Percentiles rank a stretch among this genome's conserved stretches.
phyloP scores from a whole-genome alignment of 2,329 filamentous ascomycete genomes.

The Calonectria ilicicola region DNA sequence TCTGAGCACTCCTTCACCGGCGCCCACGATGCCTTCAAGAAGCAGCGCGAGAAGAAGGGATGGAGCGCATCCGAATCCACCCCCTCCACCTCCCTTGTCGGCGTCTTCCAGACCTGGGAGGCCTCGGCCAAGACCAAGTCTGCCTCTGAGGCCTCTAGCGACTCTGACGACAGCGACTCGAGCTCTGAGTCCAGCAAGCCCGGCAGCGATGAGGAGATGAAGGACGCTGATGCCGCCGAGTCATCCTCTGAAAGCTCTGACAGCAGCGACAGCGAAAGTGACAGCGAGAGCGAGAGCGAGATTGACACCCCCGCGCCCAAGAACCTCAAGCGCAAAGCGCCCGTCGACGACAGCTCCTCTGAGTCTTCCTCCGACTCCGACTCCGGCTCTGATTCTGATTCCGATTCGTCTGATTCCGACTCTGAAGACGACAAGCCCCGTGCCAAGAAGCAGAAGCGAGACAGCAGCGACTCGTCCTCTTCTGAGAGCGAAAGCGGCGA shows the following conservation, averaged over 20 bases:
- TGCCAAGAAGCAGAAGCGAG: conserved; percentile 64
- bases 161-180: conserved; percentile 41
- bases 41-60: conserved; percentile 69
- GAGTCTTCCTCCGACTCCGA: conserved; percentile 48
- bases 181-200: conserved; percentile 43
- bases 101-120: conserved; percentile 65
- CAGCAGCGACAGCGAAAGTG: conserved; percentile 42
- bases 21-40: conserved; percentile 71
- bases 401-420: conserved; percentile 55
- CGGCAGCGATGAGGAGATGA: conserved; percentile 57
- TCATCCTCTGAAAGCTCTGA: conserved; percentile 50
- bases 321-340: conserved; percentile 56
- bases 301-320: conserved; percentile 40
- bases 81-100: conserved; percentile 57
- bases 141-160: conserved; percentile 28
- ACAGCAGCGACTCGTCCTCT: conserved; percentile 41
- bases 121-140: conserved; percentile 39
- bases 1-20: conserved; percentile 72
- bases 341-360: conserved; percentile 45
- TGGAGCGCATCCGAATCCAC: conserved; percentile 49
- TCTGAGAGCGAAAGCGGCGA: conserved; percentile 36
- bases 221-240: conserved; percentile 50
- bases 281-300: conserved; percentile 38
- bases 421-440: conserved; percentile 56
- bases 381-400: conserved; percentile 54